phyloP scores from a whole-genome alignment of 768 basidiomycete species.

The Pleurotus salmoneostramineus region DNA sequence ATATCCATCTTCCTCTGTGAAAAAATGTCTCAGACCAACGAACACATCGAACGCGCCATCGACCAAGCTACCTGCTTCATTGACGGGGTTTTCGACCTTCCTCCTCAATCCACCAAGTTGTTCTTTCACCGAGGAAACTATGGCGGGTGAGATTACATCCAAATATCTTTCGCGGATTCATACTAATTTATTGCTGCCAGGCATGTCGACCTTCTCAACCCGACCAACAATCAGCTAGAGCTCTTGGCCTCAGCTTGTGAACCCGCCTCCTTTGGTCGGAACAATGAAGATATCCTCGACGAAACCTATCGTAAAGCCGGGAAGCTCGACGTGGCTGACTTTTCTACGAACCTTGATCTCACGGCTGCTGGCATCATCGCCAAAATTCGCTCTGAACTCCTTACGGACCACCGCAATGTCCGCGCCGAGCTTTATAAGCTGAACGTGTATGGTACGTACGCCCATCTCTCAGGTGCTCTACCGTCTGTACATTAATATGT shows the following conservation, averaged over 20 bases:
- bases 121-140: slow-evolving; percentile 1
- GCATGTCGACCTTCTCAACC: not conserved
- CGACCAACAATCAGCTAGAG: slow-evolving; percentile 8
- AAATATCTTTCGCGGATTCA: not conserved
- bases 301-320: slow-evolving; percentile 42
- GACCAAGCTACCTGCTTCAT: not conserved
- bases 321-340: slow-evolving; percentile 34
- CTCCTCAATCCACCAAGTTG: not conserved
- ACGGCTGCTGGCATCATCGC: slow-evolving; percentile 20
- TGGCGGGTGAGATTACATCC: not conserved
- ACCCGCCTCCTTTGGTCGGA: slow-evolving; percentile 35
- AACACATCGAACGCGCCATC: too few species aligned
- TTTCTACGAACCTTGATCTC: slow-evolving; percentile 28
- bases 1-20: too few species aligned
- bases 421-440: slow-evolving; percentile 38
- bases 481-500: not conserved
- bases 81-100: not conserved
- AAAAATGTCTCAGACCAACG: too few species aligned
- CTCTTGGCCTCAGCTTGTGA: slow-evolving; percentile 28
- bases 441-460: slow-evolving; percentile 38
- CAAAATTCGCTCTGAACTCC: slow-evolving; percentile 15
- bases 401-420: slow-evolving; percentile 18
- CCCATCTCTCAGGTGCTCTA: not conserved
- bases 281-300: slow-evolving; percentile 34
- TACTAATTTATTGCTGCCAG: not conserved